phyloP scores from a whole-genome alignment of 2,329 filamentous ascomycete species.

The Ceratocystis harringtonii region DNA sequence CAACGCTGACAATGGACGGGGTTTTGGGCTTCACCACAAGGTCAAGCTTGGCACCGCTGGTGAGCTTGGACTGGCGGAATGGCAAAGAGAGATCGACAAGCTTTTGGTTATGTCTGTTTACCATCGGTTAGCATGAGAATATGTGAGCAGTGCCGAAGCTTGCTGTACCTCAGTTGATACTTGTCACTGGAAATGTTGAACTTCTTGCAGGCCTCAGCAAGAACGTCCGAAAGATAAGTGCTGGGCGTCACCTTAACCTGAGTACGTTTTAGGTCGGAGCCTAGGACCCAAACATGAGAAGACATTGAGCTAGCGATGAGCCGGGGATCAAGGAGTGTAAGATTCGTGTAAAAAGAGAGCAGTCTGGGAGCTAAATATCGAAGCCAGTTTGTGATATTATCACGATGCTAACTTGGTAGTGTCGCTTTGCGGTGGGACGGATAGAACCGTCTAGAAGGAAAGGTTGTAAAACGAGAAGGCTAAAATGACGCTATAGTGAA shows the following conservation, averaged over 20 bases:
- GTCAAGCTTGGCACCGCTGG: slow-evolving; percentile 78
- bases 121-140: background rate
- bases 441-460: background rate
- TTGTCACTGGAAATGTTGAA: slow-evolving; percentile 57
- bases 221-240: slow-evolving; percentile 69
- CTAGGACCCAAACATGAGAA: slow-evolving; percentile 76
- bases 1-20: slow-evolving; percentile 71
- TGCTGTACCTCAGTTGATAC: slow-evolving; percentile 60
- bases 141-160: background rate
- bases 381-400: background rate
- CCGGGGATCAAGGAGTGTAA: background rate
- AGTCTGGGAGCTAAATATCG: background rate
- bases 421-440: background rate
- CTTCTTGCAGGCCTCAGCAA: slow-evolving; percentile 77
- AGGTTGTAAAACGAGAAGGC: background rate
- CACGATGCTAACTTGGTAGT: background rate
- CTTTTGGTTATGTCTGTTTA: slow-evolving; percentile 61
- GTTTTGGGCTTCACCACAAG: slow-evolving; percentile 78
- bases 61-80: slow-evolving; percentile 68
- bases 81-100: slow-evolving; percentile 71
- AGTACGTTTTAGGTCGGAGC: slow-evolving; percentile 60
- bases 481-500: background rate
- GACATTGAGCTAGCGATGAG: slow-evolving; percentile 43
- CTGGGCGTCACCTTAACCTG: slow-evolving; percentile 70
- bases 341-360: background rate